A percentile compares a stretch with the other conserved stretches of the same genome.
These are phyloP conservation scores for Vanrija sp. DNA, from an alignment of 1,284 basidiomycete species.

Conservation along the genomic window DNA sequence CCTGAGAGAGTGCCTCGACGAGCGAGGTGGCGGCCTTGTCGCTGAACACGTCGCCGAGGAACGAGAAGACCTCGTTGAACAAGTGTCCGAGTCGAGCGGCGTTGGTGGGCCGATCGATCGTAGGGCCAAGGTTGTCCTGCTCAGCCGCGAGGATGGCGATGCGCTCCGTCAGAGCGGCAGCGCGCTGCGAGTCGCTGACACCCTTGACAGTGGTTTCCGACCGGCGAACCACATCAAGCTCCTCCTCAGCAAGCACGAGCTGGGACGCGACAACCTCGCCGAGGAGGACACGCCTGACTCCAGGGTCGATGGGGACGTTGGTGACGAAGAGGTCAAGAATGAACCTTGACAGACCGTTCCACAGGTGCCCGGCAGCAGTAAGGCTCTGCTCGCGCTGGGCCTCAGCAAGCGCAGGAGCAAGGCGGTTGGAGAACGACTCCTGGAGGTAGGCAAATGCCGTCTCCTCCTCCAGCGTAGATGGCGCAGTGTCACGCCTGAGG, in stretches of 20 bases:
- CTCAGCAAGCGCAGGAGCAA: slow-evolving; percentile 12
- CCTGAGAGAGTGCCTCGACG: slow-evolving; percentile 20
- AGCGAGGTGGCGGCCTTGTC: slow-evolving; percentile 37
- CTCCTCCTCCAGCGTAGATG: not conserved
- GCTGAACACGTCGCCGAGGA: slow-evolving; percentile 50
- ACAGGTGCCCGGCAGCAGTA: slow-evolving; percentile 49
- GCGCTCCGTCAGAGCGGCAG: slow-evolving; percentile 44
- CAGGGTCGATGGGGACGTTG: slow-evolving; percentile 81
- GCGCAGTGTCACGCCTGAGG: not conserved
- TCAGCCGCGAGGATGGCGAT: slow-evolving; percentile 38
- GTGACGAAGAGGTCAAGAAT: slow-evolving; percentile 66
- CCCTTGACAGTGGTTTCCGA: slow-evolving; percentile 65
- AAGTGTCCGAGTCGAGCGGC: slow-evolving; percentile 65
- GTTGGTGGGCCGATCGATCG: slow-evolving; percentile 51
- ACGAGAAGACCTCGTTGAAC: slow-evolving; percentile 76
- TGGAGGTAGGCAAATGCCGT: slow-evolving; percentile 12
- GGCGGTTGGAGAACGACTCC: slow-evolving; percentile 5
- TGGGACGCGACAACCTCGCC: slow-evolving; percentile 56
- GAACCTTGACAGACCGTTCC: slow-evolving; percentile 59
- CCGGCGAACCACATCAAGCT: slow-evolving; percentile 58
- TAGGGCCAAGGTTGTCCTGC: slow-evolving; percentile 32
- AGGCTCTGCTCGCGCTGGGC: slow-evolving; percentile 5
- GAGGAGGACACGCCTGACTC: slow-evolving; percentile 61
- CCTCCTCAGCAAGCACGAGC: slow-evolving; percentile 53
- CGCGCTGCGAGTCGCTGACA: slow-evolving; percentile 55